Evolutionary conservation across 805 yeast genomes (phyloP).

Genomic region (Metschnikowia bowlesiae): DNA sequence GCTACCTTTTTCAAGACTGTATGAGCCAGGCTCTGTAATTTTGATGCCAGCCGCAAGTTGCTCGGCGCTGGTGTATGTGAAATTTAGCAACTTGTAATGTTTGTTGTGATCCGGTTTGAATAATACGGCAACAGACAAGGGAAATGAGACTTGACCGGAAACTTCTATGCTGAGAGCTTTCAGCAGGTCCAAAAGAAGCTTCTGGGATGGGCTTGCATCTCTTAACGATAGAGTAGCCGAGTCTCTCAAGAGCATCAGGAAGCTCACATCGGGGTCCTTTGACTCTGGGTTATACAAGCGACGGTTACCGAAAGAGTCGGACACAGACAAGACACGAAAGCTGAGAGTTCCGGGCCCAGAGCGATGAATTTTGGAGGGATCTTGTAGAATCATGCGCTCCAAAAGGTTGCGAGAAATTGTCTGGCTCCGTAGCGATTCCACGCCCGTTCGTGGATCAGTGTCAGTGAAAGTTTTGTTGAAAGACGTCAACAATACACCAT

Average conservation of each 20-base stretch:
- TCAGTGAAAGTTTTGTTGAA: conserved; percentile 22
- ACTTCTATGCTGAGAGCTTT: conserved; percentile 27
- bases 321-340: conserved; percentile 31
- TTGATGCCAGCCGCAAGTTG: conserved; percentile 29
- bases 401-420: conserved; percentile 28
- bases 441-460: conserved; percentile 18
- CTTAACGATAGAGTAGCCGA: conserved; percentile 23
- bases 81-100: conserved; percentile 21
- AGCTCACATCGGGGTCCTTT: conserved; percentile 32
- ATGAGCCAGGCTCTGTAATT: conserved; percentile 62
- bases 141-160: conserved; percentile 3
- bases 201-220: conserved; percentile 18
- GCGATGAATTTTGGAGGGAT: conserved; percentile 20
- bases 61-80: conserved; percentile 19
- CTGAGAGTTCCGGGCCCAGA: conserved; percentile 23
- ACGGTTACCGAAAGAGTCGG: conserved; percentile 31
- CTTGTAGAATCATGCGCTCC: conserved; percentile 32
- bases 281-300: conserved; percentile 36
- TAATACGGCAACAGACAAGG: conserved; percentile 36
- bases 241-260: conserved; percentile 23
- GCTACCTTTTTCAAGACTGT: conserved; percentile 48
- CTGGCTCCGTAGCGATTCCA: conserved; percentile 16
- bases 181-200: conserved; percentile 25
- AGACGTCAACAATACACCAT: conserved; percentile 21
- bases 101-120: conserved; percentile 24